phyloP scores from a whole-genome alignment of 208 protist species.

The Leishmania major region DNA sequence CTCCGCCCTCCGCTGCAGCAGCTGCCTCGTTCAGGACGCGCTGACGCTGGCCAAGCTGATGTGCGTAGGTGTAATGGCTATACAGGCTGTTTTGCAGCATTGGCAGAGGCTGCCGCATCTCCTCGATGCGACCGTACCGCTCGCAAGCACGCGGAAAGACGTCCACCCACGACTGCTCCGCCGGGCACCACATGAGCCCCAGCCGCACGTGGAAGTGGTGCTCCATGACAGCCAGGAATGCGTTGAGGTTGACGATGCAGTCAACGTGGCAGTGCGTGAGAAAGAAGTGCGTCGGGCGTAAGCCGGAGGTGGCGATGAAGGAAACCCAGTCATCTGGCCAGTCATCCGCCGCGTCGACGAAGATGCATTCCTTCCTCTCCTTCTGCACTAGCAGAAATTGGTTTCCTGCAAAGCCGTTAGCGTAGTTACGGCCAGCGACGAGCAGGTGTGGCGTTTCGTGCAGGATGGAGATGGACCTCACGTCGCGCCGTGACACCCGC shows the following conservation, averaged over 20 bases:
- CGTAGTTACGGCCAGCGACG: slow-evolving; percentile 74
- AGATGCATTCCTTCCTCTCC: slow-evolving; percentile 68
- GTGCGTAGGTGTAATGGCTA: slow-evolving; percentile 59
- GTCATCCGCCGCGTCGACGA: slow-evolving; percentile 89
- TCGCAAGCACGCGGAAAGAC: slow-evolving; percentile 76
- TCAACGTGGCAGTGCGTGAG: slow-evolving; percentile 92
- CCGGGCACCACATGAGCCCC: slow-evolving; percentile 80
- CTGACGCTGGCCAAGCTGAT: slow-evolving; percentile 43
- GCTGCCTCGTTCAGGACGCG: slow-evolving; percentile 25
- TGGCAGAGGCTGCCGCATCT: slow-evolving; percentile 66
- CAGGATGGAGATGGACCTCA: slow-evolving; percentile 71
- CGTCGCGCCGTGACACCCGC: slow-evolving; percentile 64
- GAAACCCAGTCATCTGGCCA: slow-evolving; percentile 91
- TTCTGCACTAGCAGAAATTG: slow-evolving; percentile 86
- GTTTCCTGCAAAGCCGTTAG: slow-evolving; percentile 86
- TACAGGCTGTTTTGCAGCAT: slow-evolving; percentile 67
- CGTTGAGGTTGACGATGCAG: slow-evolving; percentile 84
- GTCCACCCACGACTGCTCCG: slow-evolving; percentile 82
- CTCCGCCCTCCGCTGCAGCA: slow-evolving; percentile 3
- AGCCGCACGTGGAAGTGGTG: slow-evolving; percentile 39
- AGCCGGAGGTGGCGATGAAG: slow-evolving; percentile 65
- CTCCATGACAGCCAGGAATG: slow-evolving; percentile 71
- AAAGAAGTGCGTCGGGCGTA: slow-evolving; percentile 79
- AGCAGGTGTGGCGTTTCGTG: slow-evolving; percentile 86
- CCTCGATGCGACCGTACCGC: slow-evolving; percentile 74